Conservation (phyloP, 345 rosid species). For the Rhodamnia rubescens region DNA sequence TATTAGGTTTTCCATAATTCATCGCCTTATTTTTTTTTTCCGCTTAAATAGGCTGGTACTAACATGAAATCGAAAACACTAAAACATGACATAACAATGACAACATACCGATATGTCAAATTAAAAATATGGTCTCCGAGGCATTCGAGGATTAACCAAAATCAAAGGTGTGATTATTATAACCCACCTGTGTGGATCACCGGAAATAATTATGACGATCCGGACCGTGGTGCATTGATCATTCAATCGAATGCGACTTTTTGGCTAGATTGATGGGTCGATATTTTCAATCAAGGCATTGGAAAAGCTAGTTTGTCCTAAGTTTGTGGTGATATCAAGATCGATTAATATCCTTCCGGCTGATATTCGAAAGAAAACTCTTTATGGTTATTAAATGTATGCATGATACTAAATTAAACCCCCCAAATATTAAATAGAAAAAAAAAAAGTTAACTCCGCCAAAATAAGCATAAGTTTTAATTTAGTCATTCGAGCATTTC, state of each 20-base stretch:
- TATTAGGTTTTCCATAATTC: not conserved
- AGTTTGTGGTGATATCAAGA: not conserved
- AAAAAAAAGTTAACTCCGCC: not conserved
- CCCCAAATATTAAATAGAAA: no score
- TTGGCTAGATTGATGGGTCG: no score
- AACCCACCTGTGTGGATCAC: not conserved
- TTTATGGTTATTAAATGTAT: not conserved
- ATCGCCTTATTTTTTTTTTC: not conserved
- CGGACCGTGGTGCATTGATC: not conserved
- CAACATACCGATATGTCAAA: no score
- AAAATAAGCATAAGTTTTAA: not conserved
- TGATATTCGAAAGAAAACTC: not conserved
- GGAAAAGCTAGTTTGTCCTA: not conserved
- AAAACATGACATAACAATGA: no score
- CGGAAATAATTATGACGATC: not conserved
- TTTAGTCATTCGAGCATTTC: not conserved
- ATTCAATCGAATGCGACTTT: no score
- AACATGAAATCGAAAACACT: not conserved
- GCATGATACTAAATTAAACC: not conserved
- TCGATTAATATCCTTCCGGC: not conserved
- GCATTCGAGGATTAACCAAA: not conserved
- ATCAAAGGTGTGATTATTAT: not conserved
- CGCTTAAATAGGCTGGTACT: not conserved
- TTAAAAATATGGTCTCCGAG: not conserved
- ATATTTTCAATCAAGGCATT: not conserved